These are phyloP conservation scores for Adansonia rubrostipa DNA, from an alignment of 441 rosid species.

Conservation along the genomic window DNA sequence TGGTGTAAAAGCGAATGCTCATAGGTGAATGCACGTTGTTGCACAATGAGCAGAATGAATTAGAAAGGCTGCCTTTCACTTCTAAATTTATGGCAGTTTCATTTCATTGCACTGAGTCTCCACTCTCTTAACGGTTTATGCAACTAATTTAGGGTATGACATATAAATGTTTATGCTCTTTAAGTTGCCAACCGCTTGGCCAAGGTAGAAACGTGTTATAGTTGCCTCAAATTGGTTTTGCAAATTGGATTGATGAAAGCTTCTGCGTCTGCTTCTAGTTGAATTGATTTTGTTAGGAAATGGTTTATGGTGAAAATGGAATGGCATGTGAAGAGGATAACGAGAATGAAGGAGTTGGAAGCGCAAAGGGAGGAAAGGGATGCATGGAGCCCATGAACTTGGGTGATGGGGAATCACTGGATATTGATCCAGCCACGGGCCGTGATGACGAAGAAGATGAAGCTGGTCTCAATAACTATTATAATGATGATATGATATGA, in stretches of 20 bases:
- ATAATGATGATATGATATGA: constrained; percentile 52
- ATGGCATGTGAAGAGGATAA: constrained; percentile 30
- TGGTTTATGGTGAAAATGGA: constrained; percentile 40
- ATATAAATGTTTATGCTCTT: not conserved
- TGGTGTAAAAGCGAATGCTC: not conserved
- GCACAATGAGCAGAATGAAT: not conserved
- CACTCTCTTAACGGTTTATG: not conserved
- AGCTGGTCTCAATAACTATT: constrained; percentile 40
- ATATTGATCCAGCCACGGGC: constrained; percentile 33
- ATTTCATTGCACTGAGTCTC: not conserved
- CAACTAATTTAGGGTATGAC: not conserved
- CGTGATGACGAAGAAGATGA: constrained; percentile 39
- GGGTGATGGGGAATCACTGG: constrained; percentile 29
- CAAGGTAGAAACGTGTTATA: not conserved
- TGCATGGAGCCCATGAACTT: constrained; percentile 19
- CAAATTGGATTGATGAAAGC: not conserved
- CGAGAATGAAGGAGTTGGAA: constrained; percentile 1
- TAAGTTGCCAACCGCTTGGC: not conserved
- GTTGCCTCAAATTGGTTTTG: not conserved
- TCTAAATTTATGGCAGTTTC: not conserved
- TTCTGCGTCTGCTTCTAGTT: not conserved
- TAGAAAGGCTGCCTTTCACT: not conserved
- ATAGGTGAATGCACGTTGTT: not conserved
- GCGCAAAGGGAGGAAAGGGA: constrained; percentile 19
- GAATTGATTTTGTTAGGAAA: constrained; percentile 39